These are phyloP conservation scores for Solanum chilense DNA, from an alignment of 257 asterid genomes.

Conservation along the genomic window DNA sequence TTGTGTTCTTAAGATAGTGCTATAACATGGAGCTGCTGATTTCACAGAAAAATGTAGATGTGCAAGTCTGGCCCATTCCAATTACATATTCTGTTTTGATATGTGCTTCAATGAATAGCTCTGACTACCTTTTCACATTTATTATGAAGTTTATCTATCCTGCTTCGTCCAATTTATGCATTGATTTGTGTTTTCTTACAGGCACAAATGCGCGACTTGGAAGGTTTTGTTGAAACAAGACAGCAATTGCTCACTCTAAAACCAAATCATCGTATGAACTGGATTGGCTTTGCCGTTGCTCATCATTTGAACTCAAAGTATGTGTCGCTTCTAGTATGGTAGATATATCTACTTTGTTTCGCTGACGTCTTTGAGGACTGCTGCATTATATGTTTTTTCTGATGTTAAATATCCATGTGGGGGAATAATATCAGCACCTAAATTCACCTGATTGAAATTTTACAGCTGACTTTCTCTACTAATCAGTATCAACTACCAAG, in stretches of 20 bases:
- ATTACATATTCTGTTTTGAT: not conserved
- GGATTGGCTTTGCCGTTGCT: conserved; percentile 98
- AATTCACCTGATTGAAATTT: not conserved
- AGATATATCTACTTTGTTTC: not conserved
- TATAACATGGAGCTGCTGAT: not conserved
- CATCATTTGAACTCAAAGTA: conserved; percentile 92
- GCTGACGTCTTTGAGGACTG: not conserved
- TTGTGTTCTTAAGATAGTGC: not conserved
- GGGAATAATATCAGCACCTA: not conserved
- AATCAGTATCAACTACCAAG: not conserved
- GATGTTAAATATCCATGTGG: not conserved
- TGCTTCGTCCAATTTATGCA: not conserved
- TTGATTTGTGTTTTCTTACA: conserved; percentile 8
- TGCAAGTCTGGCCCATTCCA: not conserved
- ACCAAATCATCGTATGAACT: conserved; percentile 98
- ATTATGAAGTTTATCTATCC: not conserved
- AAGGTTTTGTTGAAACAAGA: conserved; percentile 97
- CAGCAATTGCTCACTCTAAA: conserved; percentile 89
- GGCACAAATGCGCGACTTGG: conserved; percentile 99
- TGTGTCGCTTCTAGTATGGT: not conserved
- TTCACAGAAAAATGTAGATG: not conserved
- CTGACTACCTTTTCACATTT: not conserved
- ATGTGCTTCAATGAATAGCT: not conserved
- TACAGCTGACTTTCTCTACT: not conserved
- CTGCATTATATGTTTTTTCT: not conserved